Evolutionary conservation across 805 yeast genomes (phyloP), one percentile per base, ranked within the genome.

Genomic region (Schwanniomyces yamadae): DNA sequence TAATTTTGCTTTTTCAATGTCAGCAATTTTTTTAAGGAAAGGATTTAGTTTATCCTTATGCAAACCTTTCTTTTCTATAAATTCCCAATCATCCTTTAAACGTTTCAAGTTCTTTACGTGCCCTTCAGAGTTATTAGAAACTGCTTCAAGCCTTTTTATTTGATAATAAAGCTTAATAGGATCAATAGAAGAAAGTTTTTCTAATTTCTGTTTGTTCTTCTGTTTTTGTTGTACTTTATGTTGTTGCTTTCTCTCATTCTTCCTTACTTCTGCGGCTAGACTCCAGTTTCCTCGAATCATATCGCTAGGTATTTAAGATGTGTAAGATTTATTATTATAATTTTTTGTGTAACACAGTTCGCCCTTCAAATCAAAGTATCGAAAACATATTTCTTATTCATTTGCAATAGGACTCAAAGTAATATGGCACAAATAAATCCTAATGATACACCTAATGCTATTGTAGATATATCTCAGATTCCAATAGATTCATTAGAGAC

Each of bases 61-160:
- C 1, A 69, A 46, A n/a, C 54, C 51, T 33, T 66, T 45, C 41
- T 58, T 63, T 16, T 47, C 41, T 14, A 68, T 59, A 26, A 62
- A 66, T 1, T 55, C 53, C 60, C 76, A 63, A 40, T 75, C 79
- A 10, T 55, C 55, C 37, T 60, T 50, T 20, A 73, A 50, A 5
- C 35, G 28, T 24, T 49, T 47, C 13, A 66, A 42, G 24, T 47
- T 39, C 15, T 55, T 46, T 15, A 44, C 37, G 29, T 54, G 55
- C 4, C 36, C 41, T 20, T 45, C 56, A 8, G 52, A 28, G 10
- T 18, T 27, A 23, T 47, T 41, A n/a, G 15, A 19, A 9, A 16
- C 20, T 5, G 23, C 20, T 22, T 59, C 59, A 17, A 71, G 49
- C 18, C 46, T 36, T 24, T 66, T 50, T 26, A 69, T 58, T 19